phyloP scores from a whole-genome alignment of 306 rosid species.

The Gastrolobium villosum region DNA sequence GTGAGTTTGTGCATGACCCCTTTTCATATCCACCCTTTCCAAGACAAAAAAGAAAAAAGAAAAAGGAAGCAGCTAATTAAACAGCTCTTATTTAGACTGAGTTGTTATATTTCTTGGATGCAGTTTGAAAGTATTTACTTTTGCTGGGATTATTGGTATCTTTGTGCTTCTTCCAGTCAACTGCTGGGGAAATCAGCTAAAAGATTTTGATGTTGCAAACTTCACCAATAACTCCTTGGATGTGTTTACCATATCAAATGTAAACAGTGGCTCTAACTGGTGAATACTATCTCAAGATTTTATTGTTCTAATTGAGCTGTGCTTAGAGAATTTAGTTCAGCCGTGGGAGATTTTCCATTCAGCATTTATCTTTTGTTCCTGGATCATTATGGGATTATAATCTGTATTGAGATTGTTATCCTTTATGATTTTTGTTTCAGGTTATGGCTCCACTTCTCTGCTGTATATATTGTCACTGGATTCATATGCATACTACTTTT shows the following conservation, averaged over 20 bases:
- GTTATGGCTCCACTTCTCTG: conserved; percentile 92
- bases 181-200: conserved; percentile 73
- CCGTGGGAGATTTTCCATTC: background rate
- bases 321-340: conserved; percentile 26
- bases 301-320: conserved; percentile 29
- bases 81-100: conserved; percentile 39
- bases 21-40: background rate
- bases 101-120: conserved; percentile 44
- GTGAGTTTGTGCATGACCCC: background rate
- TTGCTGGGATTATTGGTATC: conserved; percentile 87
- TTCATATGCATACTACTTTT: conserved; percentile 80
- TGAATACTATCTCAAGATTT: conserved; percentile 48
- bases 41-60: background rate
- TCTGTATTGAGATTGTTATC: conserved; percentile 29
- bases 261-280: conserved; percentile 53
- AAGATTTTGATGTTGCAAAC: conserved; percentile 42
- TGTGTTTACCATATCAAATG: conserved; percentile 58
- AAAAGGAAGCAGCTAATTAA: background rate
- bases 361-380: conserved; percentile 13
- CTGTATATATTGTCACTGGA: conserved; percentile 83
- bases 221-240: conserved; percentile 51
- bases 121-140: conserved; percentile 79
- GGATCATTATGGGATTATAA: conserved; percentile 10
- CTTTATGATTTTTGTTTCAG: conserved; percentile 54
- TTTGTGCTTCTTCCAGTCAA: conserved; percentile 89